Evolutionary conservation across 805 yeast species (phyloP), one percentile per base, ranked within the genome.

Genomic region (Ogataea pignaliae): DNA sequence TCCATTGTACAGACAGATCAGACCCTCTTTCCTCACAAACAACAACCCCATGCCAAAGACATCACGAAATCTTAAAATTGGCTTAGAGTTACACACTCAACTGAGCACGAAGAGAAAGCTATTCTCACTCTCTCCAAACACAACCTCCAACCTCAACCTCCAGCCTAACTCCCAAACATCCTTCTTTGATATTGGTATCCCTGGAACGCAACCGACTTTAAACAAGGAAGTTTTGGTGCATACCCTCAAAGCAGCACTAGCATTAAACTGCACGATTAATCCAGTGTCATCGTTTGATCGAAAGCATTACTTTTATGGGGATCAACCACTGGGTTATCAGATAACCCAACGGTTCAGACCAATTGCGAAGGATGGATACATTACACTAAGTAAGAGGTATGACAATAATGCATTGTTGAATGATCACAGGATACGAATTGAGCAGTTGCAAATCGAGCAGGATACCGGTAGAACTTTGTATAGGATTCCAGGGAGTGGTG

Each of bases 271-370:
- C 46, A 59, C 70, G 0, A 72, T 93, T 13, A 77, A 76, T 45
- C 51, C 63, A 0, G 50, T 57, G 8, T 85, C 91, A 1, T 70
- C 82, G 1, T 93, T 93, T 62, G 99, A 93, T 59, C 71, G 99
- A 52, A 93, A 93, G 63, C 99, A 93, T 61, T 93, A 93, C 62
- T 89, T 93, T 63, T 93, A 93, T 62, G 91, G 90, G 1, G 99
- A 93, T 63, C 98, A 93, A 61, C 99, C 99, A 0, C 65, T 85
- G 42, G 99, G 99, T 1, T 93, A 89, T 64, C 99, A 93, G 61
- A 85, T 93, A 40, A 93, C 99, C 0, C 99, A 93, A 64, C 86
- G 80, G 57, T 88, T 76, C 60, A 73, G 73, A 31, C 97, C 98
- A 1, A 69, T 87, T 38, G 93, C 97, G 2, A 68, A 63, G 29